Conservation (phyloP, 1,284 basidiomycete species). For the Omphalotus olearius region DNA sequence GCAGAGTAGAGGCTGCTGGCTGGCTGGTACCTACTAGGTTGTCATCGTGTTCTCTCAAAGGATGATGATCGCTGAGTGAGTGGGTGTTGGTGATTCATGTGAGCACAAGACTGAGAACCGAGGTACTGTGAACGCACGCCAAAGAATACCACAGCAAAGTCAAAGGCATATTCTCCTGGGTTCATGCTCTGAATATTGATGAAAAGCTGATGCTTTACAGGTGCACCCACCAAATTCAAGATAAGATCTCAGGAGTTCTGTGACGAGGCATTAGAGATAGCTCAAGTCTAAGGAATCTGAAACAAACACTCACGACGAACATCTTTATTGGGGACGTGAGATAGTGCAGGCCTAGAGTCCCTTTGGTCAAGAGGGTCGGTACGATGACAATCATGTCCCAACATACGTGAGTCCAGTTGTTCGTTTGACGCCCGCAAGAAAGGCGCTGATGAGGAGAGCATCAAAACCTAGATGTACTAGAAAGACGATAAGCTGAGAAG, state of each 20-base stretch:
- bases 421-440: slow-evolving; percentile 76
- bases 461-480: slow-evolving; percentile 73
- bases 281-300: neutral
- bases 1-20: no score
- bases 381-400: neutral
- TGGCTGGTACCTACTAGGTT: no score
- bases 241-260: slow-evolving; percentile 70
- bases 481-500: neutral
- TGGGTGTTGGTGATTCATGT: slow-evolving; percentile 11
- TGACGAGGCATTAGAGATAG: slow-evolving; percentile 10
- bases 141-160: slow-evolving; percentile 76
- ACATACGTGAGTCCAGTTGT: slow-evolving; percentile 79
- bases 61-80: slow-evolving; percentile 58
- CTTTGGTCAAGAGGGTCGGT: no score
- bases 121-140: slow-evolving; percentile 49
- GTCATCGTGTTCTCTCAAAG: slow-evolving; percentile 49
- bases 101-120: neutral
- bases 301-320: slow-evolving; percentile 60
- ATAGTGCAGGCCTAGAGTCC: slow-evolving; percentile 53
- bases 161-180: slow-evolving; percentile 74
- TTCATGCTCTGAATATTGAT: neutral
- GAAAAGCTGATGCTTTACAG: neutral
- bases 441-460: slow-evolving; percentile 70
- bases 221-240: slow-evolving; percentile 64
- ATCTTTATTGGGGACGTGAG: slow-evolving; percentile 78